Evolutionary conservation across 2,329 filamentous ascomycete species (phyloP), one percentile per base, ranked within the genome.

Genomic region (Fusarium setosum): DNA sequence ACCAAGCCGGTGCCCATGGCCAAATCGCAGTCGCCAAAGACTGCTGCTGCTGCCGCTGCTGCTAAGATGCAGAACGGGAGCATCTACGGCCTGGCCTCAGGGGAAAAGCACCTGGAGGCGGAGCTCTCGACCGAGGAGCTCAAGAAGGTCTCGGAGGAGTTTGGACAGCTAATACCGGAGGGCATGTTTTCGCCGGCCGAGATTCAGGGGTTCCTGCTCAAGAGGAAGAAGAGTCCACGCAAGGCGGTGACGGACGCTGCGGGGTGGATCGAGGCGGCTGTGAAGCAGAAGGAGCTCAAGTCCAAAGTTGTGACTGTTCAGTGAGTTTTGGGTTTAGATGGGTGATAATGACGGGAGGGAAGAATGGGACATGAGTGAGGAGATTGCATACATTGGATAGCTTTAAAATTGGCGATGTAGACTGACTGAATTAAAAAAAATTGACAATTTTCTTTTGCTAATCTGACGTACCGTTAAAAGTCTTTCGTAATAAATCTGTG

Each of bases 151-250:
- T 83, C 86, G 0, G 63, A 65, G 6, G 69, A 79, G 26, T 91
- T 91, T 68, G 82, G 84, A 2, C 66, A 75, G 3, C 77, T 81
- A 52, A 82, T 91, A n/a, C 85, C 86, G 1, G 76, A 81, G n/a
- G 77, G 75, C 3, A 74, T 77, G 38, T 84, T 89, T 61, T 84
- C 82, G 21, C 87, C 88, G 0, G 89, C 89, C 0, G 85, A 90
- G 74, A 85, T 91, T 38, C 88, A 90, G 73, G 88, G 88, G 0
- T 91, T 89, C 73, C 70, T 91, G 58, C 77, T 90, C 42, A 88
- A 87, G 75, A 78, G 86, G 40, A 90, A 90, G 77, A 86, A 84
- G 77, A 80, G 82, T 32, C 88, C 88, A 7, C 76, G 78, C 10
- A 79, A 81, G 67, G 88, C 89, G 3, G 72, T 89, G 31, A 76